Conservation (phyloP, 345 rosid genomes). For the Salix exigua region DNA sequence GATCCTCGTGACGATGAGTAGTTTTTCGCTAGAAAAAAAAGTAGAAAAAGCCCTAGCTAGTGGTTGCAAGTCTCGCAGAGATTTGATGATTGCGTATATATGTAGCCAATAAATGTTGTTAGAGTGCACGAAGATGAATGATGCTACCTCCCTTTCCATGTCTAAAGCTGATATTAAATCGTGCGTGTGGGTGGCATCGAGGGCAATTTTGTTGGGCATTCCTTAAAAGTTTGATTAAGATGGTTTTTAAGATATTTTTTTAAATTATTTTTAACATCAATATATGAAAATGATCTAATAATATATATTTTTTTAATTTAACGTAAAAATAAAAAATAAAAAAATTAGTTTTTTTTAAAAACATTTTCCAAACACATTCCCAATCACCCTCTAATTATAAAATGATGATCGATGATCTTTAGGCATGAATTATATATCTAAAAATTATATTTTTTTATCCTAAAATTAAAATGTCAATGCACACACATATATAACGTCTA, state of each 20-base stretch:
- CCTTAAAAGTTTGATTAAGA: too few species aligned
- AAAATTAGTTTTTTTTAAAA: too few species aligned
- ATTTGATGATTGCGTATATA: neutral
- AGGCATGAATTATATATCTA: neutral
- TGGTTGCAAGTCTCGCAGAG: conserved; percentile 8
- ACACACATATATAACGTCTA: too few species aligned
- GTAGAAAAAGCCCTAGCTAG: conserved; percentile 9
- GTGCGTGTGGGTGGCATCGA: neutral
- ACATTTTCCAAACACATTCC: too few species aligned
- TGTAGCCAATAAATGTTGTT: neutral
- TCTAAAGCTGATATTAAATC: neutral
- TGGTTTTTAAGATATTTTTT: too few species aligned
- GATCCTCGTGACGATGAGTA: conserved; percentile 26
- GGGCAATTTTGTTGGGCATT: neutral
- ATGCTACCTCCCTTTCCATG: neutral
- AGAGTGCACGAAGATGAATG: conserved; percentile 1
- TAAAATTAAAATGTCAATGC: too few species aligned
- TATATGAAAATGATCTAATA: too few species aligned
- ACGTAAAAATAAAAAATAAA: too few species aligned
- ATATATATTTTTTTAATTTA: too few species aligned
- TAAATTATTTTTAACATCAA: too few species aligned
- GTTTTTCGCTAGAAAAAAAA: conserved; percentile 9
- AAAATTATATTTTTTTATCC: neutral
- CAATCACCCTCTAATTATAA: too few species aligned
- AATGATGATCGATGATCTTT: neutral